These are phyloP conservation scores for Phlebiopsis gigantea DNA, from an alignment of 768 basidiomycete species.

Conservation along the genomic window DNA sequence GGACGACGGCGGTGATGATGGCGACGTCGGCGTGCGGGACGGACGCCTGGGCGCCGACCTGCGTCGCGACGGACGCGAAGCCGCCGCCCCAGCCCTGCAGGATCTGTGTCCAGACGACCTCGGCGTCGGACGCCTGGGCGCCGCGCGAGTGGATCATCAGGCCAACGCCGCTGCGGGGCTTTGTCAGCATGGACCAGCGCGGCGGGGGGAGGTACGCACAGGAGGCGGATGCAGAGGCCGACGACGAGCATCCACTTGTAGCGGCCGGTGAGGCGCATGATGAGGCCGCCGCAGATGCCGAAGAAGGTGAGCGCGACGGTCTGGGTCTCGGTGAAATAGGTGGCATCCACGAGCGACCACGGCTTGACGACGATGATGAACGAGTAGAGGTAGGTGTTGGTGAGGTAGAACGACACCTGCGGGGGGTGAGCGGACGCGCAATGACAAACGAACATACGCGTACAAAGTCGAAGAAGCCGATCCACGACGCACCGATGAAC, in stretches of 20 bases:
- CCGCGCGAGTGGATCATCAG: slow-evolving; percentile 25
- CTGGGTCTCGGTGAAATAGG: slow-evolving; percentile 34
- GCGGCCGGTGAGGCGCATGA: slow-evolving; percentile 36
- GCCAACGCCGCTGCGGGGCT: slow-evolving; percentile 26
- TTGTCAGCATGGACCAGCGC: background rate
- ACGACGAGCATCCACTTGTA: slow-evolving; percentile 41
- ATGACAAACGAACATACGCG: no score
- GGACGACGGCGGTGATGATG: slow-evolving; percentile 40
- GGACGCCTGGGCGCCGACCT: slow-evolving; percentile 41
- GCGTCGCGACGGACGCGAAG: slow-evolving; percentile 39
- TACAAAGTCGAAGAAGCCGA: slow-evolving; percentile 25
- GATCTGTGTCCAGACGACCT: slow-evolving; percentile 43
- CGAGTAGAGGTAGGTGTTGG: slow-evolving; percentile 70
- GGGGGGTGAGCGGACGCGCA: slow-evolving; percentile 29
- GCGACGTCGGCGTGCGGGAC: slow-evolving; percentile 49
- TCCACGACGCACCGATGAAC: slow-evolving; percentile 24
- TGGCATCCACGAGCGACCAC: slow-evolving; percentile 29
- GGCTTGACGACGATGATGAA: slow-evolving; percentile 40
- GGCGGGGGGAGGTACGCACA: no score
- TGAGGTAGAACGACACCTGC: slow-evolving; percentile 65
- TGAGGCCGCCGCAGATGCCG: slow-evolving; percentile 40
- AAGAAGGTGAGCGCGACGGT: slow-evolving; percentile 41
- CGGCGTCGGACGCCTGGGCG: slow-evolving; percentile 19
- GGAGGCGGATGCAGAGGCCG: slow-evolving; percentile 28
- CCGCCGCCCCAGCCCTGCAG: slow-evolving; percentile 49